Base-by-base conservation (phyloP, 495 filamentous ascomycete genomes). In the Penicillium silybi region DNA sequence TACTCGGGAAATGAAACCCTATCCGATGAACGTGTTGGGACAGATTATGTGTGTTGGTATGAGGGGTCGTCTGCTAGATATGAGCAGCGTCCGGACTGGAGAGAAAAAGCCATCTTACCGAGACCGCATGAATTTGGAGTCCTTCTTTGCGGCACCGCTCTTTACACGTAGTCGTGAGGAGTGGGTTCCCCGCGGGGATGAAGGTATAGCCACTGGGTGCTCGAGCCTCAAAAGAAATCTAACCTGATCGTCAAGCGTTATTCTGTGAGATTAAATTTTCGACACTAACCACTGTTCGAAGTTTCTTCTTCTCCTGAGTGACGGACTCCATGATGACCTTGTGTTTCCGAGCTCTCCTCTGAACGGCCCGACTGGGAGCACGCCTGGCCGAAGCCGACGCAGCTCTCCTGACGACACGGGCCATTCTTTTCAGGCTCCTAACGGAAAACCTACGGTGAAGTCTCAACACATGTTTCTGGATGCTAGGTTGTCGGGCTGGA, bases 131-230 rank as follows among this genome's bases (percentile, higher is more conserved):
- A 22, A 91, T 83, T 67, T 85, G 80, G 15, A 81, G 72, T 11
- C 79, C 83, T 53, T 79, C 72, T 58, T 84, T 80, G 51, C 88
- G 77, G 16, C 89, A 93, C 6, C 85, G 55, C 57, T 95, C 88
- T 67, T 92, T 95, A 75, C 91, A 95, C 22, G 73, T 70, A 11
- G 76, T 78, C 5, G 88, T 92, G 43, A 96, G 68, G 37, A 80
- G 77, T 0, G 89, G 89, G 61, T 89, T 84, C 19, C 91, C 91
- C 46, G 84, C 80, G n/a, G 88, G 85, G 48, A 96, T 84, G 62
- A 91, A 95, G 22, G 83, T 85, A 56, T 88, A 95, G 6, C 89
- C 89, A n/a, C 76, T 78, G 2, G 90, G 90, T 22, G 89, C 73
- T 61, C 73, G 66, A 15, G 72, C 69, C 48, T 76, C 73, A 44